Evolutionary conservation across 1,284 basidiomycete genomes (phyloP), one percentile per base, ranked within the genome.

Genomic region (Athelia psychrophila): DNA sequence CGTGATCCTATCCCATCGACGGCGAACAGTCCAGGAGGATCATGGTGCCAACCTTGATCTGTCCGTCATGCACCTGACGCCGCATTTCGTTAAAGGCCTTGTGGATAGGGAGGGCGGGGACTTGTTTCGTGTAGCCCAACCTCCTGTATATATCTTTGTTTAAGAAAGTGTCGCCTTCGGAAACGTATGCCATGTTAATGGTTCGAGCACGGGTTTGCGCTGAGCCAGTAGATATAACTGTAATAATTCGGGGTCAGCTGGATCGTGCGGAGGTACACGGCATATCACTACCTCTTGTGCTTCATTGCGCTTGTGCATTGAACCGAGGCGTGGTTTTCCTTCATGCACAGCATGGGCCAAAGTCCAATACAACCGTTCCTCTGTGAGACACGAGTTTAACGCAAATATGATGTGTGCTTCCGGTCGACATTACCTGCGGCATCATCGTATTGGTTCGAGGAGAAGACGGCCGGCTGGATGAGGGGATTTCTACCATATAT

Each of bases 121-220:
- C 38, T 42, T 42, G 38, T 42, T n/a, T 42, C 38, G 38, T 42
- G n/a, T 42, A 42, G n/a, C 38, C 38, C n/a, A n/a, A n/a, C n/a
- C 20, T 42, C n/a, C n/a, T 18, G 16, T 16, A 8, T 42, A 42
- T 18, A 42, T 9, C 38, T 6, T 9, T 9, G 38, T 8, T 42
- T 42, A 6, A 9, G 38, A 42, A 42, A 42, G 20, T 16, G 38
- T 42, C 38, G n/a, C 38, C 38, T 5, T 42, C 38, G n/a, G 38
- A 42, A n/a, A 22, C n/a, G n/a, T 42, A 42, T n/a, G n/a, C 6
- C 38, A 22, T 42, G n/a, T 42, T 16, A 6, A 42, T 42, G 16
- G 38, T 42, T 22, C n/a, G 38, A 22, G 38, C 38, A 42, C 38
- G 38, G 6, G 16, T 42, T n/a, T 9, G n/a, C 38, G 38, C n/a